Percentiles rank a stretch among this genome's conserved stretches.
These are phyloP conservation scores for Termitomyces sp. DNA, from an alignment of 768 basidiomycete genomes.

Conservation along the genomic window DNA sequence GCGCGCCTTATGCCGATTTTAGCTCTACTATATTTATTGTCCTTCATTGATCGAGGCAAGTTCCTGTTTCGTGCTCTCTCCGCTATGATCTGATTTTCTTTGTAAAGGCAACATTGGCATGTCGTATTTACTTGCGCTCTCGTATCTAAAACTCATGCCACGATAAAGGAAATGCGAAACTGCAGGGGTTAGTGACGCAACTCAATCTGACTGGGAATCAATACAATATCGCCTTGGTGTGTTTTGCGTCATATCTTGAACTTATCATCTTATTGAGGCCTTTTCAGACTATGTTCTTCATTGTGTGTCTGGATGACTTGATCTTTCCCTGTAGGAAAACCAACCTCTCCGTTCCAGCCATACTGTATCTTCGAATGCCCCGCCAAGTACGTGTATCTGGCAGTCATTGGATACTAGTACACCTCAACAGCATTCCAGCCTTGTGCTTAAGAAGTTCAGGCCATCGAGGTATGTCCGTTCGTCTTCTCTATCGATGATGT, in stretches of 20 bases:
- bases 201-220: constrained; percentile 50
- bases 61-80: neutral
- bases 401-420: neutral
- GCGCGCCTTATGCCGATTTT: constrained; percentile 52
- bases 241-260: neutral
- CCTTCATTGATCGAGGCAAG: constrained; percentile 59
- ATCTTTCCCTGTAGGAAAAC: neutral
- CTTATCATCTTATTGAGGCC: neutral
- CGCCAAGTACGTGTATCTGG: constrained; percentile 47
- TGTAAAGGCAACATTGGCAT: constrained; percentile 50
- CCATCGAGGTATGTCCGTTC: constrained; percentile 44
- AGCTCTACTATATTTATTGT: constrained; percentile 53
- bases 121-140: constrained; percentile 3
- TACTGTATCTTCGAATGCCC: constrained; percentile 67
- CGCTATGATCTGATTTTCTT: neutral
- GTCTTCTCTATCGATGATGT: neutral
- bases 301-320: constrained; percentile 33
- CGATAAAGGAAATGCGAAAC: constrained; percentile 52
- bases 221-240: constrained; percentile 64
- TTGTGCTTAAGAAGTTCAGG: constrained; percentile 56
- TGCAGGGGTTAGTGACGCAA: constrained; percentile 55
- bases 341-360: constrained; percentile 27
- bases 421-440: constrained; percentile 18
- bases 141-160: neutral
- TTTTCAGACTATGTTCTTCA: constrained; percentile 61